Percentiles rank a stretch among this genome's conserved stretches.
These are phyloP conservation scores for Boletus rubropictus DNA, from an alignment of 768 basidiomycete genomes.

Conservation along the genomic window DNA sequence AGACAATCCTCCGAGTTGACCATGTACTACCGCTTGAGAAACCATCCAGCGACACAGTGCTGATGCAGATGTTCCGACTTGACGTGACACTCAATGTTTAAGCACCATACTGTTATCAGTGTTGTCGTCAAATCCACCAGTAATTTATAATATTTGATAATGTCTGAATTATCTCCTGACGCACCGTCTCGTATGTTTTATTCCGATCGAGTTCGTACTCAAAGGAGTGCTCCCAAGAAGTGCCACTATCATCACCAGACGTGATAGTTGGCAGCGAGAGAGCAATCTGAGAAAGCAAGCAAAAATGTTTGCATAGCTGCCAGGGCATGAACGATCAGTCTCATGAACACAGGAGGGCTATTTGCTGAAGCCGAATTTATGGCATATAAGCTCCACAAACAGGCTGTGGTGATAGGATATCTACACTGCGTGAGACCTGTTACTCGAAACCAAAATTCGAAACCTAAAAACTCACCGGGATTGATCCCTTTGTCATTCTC, in stretches of 20 bases:
- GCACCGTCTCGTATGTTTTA: not conserved
- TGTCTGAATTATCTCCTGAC: not conserved
- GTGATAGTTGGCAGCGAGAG: not conserved
- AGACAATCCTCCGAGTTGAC: constrained; percentile 64
- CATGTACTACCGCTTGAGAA: constrained; percentile 66
- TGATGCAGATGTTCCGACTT: constrained; percentile 3
- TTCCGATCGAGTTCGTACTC: not conserved
- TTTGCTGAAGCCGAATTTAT: not conserved
- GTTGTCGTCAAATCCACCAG: not conserved
- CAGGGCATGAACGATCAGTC: not conserved
- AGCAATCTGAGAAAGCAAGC: not conserved
- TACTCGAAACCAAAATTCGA: not conserved
- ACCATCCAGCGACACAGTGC: not conserved
- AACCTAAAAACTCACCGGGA: not conserved
- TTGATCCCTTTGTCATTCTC: not conserved
- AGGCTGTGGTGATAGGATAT: not conserved
- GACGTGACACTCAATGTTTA: not conserved
- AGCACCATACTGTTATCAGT: not conserved
- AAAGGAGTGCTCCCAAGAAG: not conserved
- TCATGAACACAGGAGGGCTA: not conserved
- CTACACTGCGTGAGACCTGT: not conserved
- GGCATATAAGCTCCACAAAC: not conserved
- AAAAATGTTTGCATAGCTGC: not conserved
- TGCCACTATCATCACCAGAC: not conserved
- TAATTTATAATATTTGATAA: constrained; percentile 23